These are phyloP conservation scores for Macrophomina phaseolina DNA, from an alignment of 2,329 filamentous ascomycete species.

Conservation along the genomic window DNA sequence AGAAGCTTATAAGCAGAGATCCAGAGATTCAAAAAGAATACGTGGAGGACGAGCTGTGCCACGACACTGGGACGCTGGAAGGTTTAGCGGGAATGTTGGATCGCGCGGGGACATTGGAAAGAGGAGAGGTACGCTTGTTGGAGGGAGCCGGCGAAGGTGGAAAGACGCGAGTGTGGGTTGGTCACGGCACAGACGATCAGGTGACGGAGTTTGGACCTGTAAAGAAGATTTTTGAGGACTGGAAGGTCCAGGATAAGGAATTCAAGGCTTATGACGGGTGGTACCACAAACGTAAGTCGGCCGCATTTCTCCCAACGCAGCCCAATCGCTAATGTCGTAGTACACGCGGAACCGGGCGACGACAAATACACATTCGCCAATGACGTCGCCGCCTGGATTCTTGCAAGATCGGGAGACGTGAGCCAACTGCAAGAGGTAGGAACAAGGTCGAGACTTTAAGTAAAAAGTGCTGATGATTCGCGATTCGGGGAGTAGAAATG, in stretches of 20 bases:
- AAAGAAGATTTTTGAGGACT: slow-evolving; percentile 66
- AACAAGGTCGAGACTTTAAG: slow-evolving; percentile 42
- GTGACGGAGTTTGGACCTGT: slow-evolving; percentile 70
- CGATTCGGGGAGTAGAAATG: neutral
- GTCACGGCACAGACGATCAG: slow-evolving; percentile 77
- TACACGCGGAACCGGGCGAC: slow-evolving; percentile 45
- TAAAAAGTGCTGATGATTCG: slow-evolving; percentile 1
- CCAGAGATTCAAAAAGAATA: slow-evolving; percentile 65
- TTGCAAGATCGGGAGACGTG: slow-evolving; percentile 40
- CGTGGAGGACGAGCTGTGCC: slow-evolving; percentile 71
- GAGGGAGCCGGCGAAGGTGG: slow-evolving; percentile 54
- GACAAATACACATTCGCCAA: slow-evolving; percentile 43
- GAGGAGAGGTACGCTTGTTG: slow-evolving; percentile 56
- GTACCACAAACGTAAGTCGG: slow-evolving; percentile 69
- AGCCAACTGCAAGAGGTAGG: slow-evolving; percentile 35
- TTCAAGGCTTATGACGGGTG: slow-evolving; percentile 77
- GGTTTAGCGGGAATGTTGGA: slow-evolving; percentile 79
- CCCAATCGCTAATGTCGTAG: slow-evolving; percentile 31
- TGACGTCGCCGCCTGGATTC: slow-evolving; percentile 45
- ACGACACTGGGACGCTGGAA: slow-evolving; percentile 86
- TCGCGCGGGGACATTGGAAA: slow-evolving; percentile 66
- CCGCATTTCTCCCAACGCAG: neutral
- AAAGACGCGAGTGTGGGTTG: slow-evolving; percentile 72
- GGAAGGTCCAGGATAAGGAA: slow-evolving; percentile 68
- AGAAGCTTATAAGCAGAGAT: slow-evolving; percentile 71